Base-by-base conservation (phyloP, 2,329 filamentous ascomycete species). In the Juglanconis juglandina region DNA sequence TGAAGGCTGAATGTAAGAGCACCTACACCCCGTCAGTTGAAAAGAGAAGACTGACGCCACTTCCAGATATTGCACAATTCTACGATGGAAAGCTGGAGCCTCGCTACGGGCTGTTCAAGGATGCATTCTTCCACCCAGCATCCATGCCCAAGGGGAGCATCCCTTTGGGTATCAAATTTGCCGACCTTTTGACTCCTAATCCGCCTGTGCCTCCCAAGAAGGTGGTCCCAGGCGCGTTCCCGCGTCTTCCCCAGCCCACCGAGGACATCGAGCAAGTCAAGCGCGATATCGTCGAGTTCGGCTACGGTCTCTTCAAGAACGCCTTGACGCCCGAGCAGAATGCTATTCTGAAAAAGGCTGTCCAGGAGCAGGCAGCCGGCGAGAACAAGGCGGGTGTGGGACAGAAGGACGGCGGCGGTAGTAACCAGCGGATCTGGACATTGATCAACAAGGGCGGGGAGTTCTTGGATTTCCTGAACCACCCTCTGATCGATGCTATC, bases 141-240 rank as follows among this genome's bases (percentile, higher is more conserved):
- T 53, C 56, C 3, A 66, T 70, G 63, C 67, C 66, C 44, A 65
- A 64, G 52, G 68, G 67, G 4, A 63, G 64, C 4, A 66, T 68
- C 24, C 63, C 64, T 30, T 50, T 68, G 7, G 68, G 64, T 2
- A 66, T 69, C 58, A 68, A 68, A 53, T 69, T 69, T 50, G 67
- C 64, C 24, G 68, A 70, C 41, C 52, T 65, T 30, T 58, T 70
- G 33, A 65, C 64, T 32, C 68, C 68, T 11, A 56, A 59, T 24
- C 63, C 62, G 17, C 65, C 68, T 9, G 58, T 56, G 9, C 50
- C 61, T 14, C 65, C 65, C 24, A 64, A 59, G 53, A 30, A 50
- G 17, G 77, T 77, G 17, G 53, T 49, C n/a, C 53, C 44, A 48
- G 74, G 76, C 53, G 76, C 76, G 24, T 72, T 77, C 3, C 69